These are phyloP conservation scores for Aschersonia sp. DNA, from an alignment of 2,329 filamentous ascomycete species.

Conservation along the genomic window DNA sequence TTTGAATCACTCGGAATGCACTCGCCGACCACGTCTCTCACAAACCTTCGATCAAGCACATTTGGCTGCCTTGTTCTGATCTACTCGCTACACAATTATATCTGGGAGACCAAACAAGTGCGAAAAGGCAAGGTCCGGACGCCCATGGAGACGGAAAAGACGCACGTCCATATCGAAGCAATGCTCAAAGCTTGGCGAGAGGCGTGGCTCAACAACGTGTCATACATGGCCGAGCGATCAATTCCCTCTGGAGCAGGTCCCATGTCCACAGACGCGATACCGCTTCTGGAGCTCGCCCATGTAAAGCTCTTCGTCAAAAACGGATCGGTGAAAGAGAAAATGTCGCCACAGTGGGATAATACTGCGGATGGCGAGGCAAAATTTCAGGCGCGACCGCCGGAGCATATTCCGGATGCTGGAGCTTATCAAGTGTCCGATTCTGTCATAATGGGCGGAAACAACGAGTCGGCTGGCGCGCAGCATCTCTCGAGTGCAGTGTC, in stretches of 20 bases:
- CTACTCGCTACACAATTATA: slow-evolving; percentile 92
- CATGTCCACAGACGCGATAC: slow-evolving; percentile 80
- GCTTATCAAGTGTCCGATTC: slow-evolving; percentile 33
- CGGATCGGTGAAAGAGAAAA: slow-evolving; percentile 80
- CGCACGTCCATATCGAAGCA: slow-evolving; percentile 91
- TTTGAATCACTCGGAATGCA: background rate
- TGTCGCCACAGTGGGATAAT: slow-evolving; percentile 88
- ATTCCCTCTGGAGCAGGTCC: slow-evolving; percentile 74
- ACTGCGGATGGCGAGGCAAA: slow-evolving; percentile 72
- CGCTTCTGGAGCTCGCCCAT: slow-evolving; percentile 81
- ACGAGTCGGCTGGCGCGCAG: slow-evolving; percentile 36
- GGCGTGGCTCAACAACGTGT: slow-evolving; percentile 77
- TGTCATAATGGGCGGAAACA: slow-evolving; percentile 28
- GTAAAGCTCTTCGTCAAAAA: slow-evolving; percentile 87
- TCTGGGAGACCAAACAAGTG: slow-evolving; percentile 90
- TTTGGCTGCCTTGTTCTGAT: slow-evolving; percentile 88
- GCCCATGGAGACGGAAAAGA: slow-evolving; percentile 80
- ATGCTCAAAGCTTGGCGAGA: slow-evolving; percentile 89
- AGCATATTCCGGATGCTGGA: slow-evolving; percentile 29
- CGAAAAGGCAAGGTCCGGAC: slow-evolving; percentile 86
- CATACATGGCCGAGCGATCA: slow-evolving; percentile 70
- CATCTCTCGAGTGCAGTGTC: slow-evolving; percentile 32
- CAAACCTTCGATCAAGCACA: slow-evolving; percentile 66
- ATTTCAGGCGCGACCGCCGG: slow-evolving; percentile 50
- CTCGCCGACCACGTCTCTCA: slow-evolving; percentile 32